Percentiles rank a stretch among this genome's conserved stretches.
These are phyloP conservation scores for Parietaria judaica DNA, from an alignment of 306 rosid genomes.

Conservation along the genomic window DNA sequence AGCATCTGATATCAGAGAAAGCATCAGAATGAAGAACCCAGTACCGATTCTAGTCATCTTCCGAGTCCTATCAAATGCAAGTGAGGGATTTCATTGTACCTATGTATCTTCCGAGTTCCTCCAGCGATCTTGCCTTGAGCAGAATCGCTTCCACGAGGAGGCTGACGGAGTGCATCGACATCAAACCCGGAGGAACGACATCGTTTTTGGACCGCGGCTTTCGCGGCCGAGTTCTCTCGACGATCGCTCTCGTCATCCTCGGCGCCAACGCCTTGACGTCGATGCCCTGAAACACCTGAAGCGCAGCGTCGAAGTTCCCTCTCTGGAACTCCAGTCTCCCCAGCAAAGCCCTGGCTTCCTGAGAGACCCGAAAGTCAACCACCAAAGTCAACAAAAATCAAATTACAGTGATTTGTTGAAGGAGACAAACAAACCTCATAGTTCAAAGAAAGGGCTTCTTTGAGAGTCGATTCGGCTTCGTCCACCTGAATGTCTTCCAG, in stretches of 20 bases:
- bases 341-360: conserved; percentile 94
- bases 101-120: conserved; percentile 51
- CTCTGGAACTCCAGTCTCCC: conserved; percentile 96
- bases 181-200: conserved; percentile 36
- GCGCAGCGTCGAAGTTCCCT: conserved; percentile 83
- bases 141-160: conserved; percentile 82
- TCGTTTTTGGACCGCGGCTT: conserved; percentile 48
- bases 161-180: conserved; percentile 97
- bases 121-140: conserved; percentile 80
- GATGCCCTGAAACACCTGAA: conserved; percentile 87
- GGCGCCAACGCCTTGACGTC: conserved; percentile 54
- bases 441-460: conserved; percentile 83
- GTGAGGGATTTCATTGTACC: conserved; percentile 31
- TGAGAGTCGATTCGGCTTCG: conserved; percentile 86
- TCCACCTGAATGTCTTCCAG: conserved; percentile 77
- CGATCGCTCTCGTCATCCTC: conserved; percentile 66
- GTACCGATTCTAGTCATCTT: background rate
- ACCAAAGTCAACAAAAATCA: background rate
- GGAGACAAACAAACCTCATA: conserved; percentile 53
- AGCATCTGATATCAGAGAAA: conserved; percentile 46
- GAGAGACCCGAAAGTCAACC: conserved; percentile 8
- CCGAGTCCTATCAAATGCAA: background rate
- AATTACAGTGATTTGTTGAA: no score
- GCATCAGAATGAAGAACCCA: conserved; percentile 18
- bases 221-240: conserved; percentile 48